phyloP scores from a whole-genome alignment of 1,284 basidiomycete genomes.

The Ceratobasidium sp. region DNA sequence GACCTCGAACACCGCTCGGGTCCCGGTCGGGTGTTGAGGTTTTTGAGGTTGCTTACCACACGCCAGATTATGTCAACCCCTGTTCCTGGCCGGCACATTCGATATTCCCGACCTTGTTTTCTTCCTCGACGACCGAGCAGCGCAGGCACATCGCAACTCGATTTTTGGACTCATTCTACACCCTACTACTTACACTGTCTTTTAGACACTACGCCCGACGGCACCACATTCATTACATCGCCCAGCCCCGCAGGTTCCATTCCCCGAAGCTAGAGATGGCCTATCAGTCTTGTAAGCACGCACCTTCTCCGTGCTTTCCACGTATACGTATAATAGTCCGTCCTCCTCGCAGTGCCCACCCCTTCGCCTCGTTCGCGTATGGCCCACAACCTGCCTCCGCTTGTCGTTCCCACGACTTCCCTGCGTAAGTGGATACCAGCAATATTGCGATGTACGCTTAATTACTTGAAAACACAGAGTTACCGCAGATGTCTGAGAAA shows the following conservation, averaged over 20 bases:
- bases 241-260: conserved; percentile 15
- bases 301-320: conserved; percentile 12
- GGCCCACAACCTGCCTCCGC: conserved; percentile 35
- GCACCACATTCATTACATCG: conserved; percentile 34
- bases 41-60: not conserved
- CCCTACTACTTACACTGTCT: not conserved
- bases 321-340: not conserved
- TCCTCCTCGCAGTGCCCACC: not conserved
- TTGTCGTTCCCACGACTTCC: conserved; percentile 34
- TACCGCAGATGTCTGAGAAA: conserved; percentile 38
- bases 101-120: conserved; percentile 12
- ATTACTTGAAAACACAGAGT: conserved; percentile 3
- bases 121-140: conserved; percentile 29
- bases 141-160: conserved; percentile 31
- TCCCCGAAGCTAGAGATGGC: conserved; percentile 31
- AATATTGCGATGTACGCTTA: conserved; percentile 4
- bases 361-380: conserved; percentile 32
- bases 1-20: not conserved
- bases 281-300: conserved; percentile 37
- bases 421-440: conserved; percentile 19
- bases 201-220: conserved; percentile 33
- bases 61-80: not conserved
- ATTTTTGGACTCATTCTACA: conserved; percentile 26
- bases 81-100: conserved; percentile 11
- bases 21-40: not conserved